phyloP scores from a whole-genome alignment of 2,329 filamentous ascomycete species.

The Graphiopsis chlorocephala region DNA sequence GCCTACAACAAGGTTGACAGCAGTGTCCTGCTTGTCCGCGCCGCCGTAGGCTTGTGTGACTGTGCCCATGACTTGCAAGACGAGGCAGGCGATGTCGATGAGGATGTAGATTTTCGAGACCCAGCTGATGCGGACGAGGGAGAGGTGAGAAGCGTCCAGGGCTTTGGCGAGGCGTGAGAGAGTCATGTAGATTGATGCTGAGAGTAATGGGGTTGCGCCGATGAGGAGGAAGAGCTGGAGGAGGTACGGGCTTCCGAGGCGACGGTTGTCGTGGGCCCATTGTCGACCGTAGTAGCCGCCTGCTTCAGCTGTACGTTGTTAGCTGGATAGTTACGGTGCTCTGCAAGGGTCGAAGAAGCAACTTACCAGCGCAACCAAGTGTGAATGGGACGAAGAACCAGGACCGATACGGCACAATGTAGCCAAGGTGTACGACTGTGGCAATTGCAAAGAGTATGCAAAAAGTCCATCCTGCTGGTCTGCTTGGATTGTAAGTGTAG shows the following conservation, averaged over 20 bases:
- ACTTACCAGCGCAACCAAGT: conserved; percentile 38
- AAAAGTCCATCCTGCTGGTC: not conserved
- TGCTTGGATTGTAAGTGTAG: not conserved
- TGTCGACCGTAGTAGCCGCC: conserved; percentile 42
- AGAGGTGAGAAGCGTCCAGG: conserved; percentile 26
- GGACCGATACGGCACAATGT: conserved; percentile 21
- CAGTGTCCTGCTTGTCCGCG: not conserved
- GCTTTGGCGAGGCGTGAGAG: conserved; percentile 39
- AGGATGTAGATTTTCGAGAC: conserved; percentile 56
- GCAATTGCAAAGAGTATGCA: not conserved
- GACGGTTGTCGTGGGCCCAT: conserved; percentile 37
- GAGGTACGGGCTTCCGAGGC: conserved; percentile 40
- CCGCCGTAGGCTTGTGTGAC: conserved; percentile 24
- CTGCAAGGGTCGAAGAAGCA: no score
- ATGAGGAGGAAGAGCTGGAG: conserved; percentile 43
- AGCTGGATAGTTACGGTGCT: not conserved
- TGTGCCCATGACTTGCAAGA: conserved; percentile 49
- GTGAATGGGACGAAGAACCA: conserved; percentile 40
- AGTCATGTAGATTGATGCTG: conserved; percentile 48
- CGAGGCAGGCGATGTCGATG: conserved; percentile 54
- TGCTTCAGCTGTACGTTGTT: conserved; percentile 37
- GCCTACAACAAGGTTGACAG: not conserved
- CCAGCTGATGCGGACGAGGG: conserved; percentile 44
- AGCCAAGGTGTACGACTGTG: not conserved
- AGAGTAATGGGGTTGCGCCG: conserved; percentile 46